Evolutionary conservation across 179 eudicot species (phyloP), one percentile per base, ranked within the genome.

Genomic region (Heliamphora pulchella): DNA sequence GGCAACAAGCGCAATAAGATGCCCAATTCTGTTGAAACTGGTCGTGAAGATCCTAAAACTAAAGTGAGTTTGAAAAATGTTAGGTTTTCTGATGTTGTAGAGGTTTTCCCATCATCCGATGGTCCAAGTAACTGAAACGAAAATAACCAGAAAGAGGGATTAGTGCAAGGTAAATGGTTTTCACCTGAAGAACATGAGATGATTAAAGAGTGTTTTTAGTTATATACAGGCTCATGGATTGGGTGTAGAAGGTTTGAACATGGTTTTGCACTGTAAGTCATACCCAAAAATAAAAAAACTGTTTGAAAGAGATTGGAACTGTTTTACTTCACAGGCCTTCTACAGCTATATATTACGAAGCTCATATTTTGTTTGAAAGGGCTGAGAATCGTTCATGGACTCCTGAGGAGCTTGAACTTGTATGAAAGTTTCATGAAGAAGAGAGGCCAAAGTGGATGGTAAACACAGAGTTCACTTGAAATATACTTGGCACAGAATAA

Each of bases 101-200:
- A 85, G 75, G 86, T 85, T 79, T 83, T 87, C 44, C 79, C 87
- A 15, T 69, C 46, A n/a, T 58, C 83, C 51, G 84, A 79, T 22
- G 62, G 13, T 20, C 75, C 86, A 61, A 43, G 46, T 57, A 17
- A 74, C 50, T 74, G 62, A 13, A 71, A 80, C 50, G 78, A 64
- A 59, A 31, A 39, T 43, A 70, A 55, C 31, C 53, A n/a, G 3
- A 73, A 67, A 15, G 83, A 74, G 13, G 82, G 85, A 62, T 71
- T 86, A 41, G 65, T 86, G 61, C 86, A 64, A 22, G 91, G 91
- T 70, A 88, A 88, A 80, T 86, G 90, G 76, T 89, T 88, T 80
- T 70, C 92, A 50, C 80, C 63, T 74, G 86, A 89, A 75, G 92
- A 89, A 84, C 88, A 89, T 78, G 86, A 83, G 77, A 71, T 53